Base-by-base conservation (phyloP, 1,139 yeast genomes). In the Yamadazyma trypodendri region DNA sequence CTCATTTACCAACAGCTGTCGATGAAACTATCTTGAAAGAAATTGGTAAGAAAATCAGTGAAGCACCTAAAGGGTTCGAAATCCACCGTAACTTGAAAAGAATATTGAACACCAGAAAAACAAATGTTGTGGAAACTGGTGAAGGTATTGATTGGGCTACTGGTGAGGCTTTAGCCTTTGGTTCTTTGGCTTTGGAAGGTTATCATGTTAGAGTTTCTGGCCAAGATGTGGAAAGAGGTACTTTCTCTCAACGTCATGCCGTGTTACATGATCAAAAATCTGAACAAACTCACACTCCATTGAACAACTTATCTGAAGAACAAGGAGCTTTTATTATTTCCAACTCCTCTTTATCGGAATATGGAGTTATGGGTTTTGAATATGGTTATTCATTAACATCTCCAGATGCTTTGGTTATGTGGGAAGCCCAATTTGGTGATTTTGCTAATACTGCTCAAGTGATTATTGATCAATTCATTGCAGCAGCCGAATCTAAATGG, bases 371-470 rank as follows among this genome's bases (percentile, higher is more conserved):
- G 90, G 97, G 98, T 52, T 94, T 88, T 64, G 99, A 94, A 71
- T 94, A 94, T 62, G 99, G 99, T 70, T 94, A 92, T 75, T 92
- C 98, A 8, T 77, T 94, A 66, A 86, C 96, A 45, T 86, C 95
- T 37, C 99, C 99, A 49, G 97, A 92, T 61, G 68, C 96, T 41
- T 79, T 87, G 45, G 97, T 92, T 41, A 84, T 85, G 74, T 94
- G 99, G 99, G 99, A 94, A 73, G 98, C 98, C 40, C 99, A 94
- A 75, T 94, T 94, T 56, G 99, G 99, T 79, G 99, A 94, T 72
- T 94, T 94, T 56, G 98, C 98, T 57, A 94, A 94, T 77, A 92
- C 97, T 53, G 98, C 97, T 23, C 98, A 94, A 75, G 97, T 94
- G 50, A 84, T 94, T 54, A 77, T 88, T 55, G 99, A 94, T 68